Evolutionary conservation across 2,329 filamentous ascomycete genomes (phyloP).

Genomic region (Colletotrichum spaethianum): DNA sequence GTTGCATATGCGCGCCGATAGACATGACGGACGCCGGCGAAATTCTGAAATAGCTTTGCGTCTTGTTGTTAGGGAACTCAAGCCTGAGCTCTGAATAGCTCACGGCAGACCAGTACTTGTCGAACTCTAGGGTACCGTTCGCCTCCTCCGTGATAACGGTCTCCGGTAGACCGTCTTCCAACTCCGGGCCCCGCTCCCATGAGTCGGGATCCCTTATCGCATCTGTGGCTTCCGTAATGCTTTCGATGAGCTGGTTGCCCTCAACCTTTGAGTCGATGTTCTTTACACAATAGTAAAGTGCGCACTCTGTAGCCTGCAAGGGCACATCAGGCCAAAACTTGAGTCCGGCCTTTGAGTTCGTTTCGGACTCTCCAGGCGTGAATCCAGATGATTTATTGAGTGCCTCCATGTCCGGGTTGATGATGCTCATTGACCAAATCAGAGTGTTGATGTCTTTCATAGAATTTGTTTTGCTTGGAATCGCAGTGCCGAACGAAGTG

Average conservation of each 20-base stretch:
- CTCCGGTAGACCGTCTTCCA: background rate
- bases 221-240: background rate
- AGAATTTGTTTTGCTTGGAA: constrained; percentile 7
- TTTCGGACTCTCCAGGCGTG: background rate
- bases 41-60: background rate
- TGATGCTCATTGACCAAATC: constrained; percentile 25
- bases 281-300: constrained; percentile 27
- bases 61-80: background rate
- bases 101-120: constrained; percentile 17
- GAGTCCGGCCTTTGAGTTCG: background rate
- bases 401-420: constrained; percentile 7
- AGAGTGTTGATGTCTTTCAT: constrained; percentile 28
- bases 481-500: constrained; percentile 15
- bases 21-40: constrained; percentile 4
- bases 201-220: background rate
- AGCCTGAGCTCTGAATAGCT: background rate
- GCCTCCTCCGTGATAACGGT: background rate
- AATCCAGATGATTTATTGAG: background rate
- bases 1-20: constrained; percentile 17
- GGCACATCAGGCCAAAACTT: constrained; percentile 18
- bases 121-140: constrained; percentile 1
- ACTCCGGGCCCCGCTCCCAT: background rate
- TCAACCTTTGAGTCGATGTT: background rate
- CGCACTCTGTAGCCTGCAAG: constrained; percentile 19
- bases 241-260: constrained; percentile 1